phyloP scores from a whole-genome alignment of 2,329 filamentous ascomycete genomes.

The Aspergillus pseudoterreus region DNA sequence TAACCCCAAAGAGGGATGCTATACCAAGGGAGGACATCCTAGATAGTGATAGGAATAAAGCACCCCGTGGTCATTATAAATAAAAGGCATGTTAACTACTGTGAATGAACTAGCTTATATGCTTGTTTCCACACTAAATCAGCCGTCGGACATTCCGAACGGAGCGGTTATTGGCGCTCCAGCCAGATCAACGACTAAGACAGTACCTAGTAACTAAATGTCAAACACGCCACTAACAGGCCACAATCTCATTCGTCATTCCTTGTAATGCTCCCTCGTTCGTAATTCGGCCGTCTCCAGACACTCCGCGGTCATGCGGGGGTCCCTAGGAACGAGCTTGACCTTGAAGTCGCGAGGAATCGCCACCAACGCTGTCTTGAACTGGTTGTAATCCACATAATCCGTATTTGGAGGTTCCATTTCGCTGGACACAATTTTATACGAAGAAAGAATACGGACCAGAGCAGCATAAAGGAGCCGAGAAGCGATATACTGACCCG shows the following conservation, averaged over 20 bases:
- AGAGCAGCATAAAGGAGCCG: constrained; percentile 55
- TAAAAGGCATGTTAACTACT: too few relatives aligned
- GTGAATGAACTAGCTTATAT: too few relatives aligned
- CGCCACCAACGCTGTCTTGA: constrained; percentile 58
- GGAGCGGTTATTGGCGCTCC: too few relatives aligned
- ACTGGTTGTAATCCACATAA: constrained; percentile 60
- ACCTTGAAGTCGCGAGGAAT: constrained; percentile 59
- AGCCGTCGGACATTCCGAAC: too few relatives aligned
- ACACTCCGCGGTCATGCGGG: constrained; percentile 35
- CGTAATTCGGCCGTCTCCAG: constrained; percentile 42
- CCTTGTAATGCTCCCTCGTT: constrained; percentile 49
- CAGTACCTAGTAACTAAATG: background rate
- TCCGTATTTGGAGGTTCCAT: constrained; percentile 57
- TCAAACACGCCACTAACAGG: background rate
- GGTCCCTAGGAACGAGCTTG: constrained; percentile 52
- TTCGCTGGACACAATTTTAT: constrained; percentile 50
- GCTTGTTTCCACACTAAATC: too few relatives aligned
- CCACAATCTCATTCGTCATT: constrained; percentile 12
- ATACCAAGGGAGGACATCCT: constrained; percentile 13
- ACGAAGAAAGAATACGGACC: constrained; percentile 52
- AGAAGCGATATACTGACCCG: constrained; percentile 55
- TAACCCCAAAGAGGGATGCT: constrained; percentile 30
- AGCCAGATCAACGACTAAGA: too few relatives aligned
- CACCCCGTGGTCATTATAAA: too few relatives aligned
- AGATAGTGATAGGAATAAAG: too few relatives aligned